A percentile compares a stretch with the other conserved stretches of the same genome.
phyloP scores from a whole-genome alignment of 1,139 yeast species.

The Meyerozyma elateridarum region DNA sequence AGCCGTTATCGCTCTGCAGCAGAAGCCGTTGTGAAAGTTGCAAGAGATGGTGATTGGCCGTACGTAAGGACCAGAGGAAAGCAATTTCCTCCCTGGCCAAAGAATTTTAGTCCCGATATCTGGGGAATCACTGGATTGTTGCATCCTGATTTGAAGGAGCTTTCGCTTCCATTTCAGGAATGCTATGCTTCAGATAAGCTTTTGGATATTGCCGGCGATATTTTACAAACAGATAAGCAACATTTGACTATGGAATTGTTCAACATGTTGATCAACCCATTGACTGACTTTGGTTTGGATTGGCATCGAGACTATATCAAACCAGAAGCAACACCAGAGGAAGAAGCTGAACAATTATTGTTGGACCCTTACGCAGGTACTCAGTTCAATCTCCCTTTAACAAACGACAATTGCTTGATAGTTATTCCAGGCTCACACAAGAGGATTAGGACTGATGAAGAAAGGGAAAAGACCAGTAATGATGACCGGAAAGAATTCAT shows the following conservation, averaged over 20 bases:
- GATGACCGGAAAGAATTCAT: slow-evolving; percentile 34
- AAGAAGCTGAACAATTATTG: slow-evolving; percentile 38
- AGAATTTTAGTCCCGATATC: slow-evolving; percentile 49
- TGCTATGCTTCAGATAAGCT: slow-evolving; percentile 42
- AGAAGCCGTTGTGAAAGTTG: slow-evolving; percentile 37
- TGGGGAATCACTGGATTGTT: slow-evolving; percentile 53
- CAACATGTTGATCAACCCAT: slow-evolving; percentile 54
- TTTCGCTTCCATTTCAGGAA: slow-evolving; percentile 39
- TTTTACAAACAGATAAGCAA: slow-evolving; percentile 35
- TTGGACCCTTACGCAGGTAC: slow-evolving; percentile 48
- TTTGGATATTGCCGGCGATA: slow-evolving; percentile 39
- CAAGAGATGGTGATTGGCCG: slow-evolving; percentile 50
- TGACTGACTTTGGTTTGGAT: slow-evolving; percentile 51
- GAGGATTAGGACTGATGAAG: slow-evolving; percentile 44
- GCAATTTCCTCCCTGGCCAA: slow-evolving; percentile 60
- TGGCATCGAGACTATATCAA: slow-evolving; percentile 56
- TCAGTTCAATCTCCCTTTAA: slow-evolving; percentile 51
- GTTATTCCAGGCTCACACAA: slow-evolving; percentile 51
- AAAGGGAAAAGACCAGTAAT: slow-evolving; percentile 38
- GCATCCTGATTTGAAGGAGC: slow-evolving; percentile 44
- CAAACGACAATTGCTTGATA: slow-evolving; percentile 46
- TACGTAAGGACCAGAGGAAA: slow-evolving; percentile 51
- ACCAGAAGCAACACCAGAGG: slow-evolving; percentile 45
- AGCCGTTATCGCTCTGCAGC: slow-evolving; percentile 35
- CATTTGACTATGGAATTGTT: slow-evolving; percentile 48